Evolutionary conservation across 148 eudicot species (phyloP), one percentile per base, ranked within the genome.

Genomic region (Silene latifolia): DNA sequence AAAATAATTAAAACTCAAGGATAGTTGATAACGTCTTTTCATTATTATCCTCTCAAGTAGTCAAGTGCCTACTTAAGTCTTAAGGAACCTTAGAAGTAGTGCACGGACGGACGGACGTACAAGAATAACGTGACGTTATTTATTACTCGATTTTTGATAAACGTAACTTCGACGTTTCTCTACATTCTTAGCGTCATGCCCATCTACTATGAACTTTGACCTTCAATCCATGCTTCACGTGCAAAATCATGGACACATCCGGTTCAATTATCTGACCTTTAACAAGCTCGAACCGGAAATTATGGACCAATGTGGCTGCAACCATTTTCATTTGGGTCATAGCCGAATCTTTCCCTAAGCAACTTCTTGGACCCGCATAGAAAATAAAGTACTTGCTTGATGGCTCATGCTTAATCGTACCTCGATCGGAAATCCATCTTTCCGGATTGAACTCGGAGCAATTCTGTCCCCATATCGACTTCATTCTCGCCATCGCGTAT

Each of bases 401-500:
- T 1, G 87, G 87, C 75, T 82, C 87, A 64, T 82, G 83, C 15
- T 63, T 79, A 32, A 80, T 61, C 56, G 72, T 77, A 7, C 81
- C 75, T 63, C 29, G 64, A 0, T 85, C 76, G 0, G 78, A 44
- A 39, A 85, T 82, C 85, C 85, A 85, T 42, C 87, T 78, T n/a
- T 81, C 77, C 1, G 87, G 87, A 75, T 76, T 74, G 8, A 81
- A 81, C 21, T 85, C 85, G 0, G 15, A 4, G 57, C 83, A 77
- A 74, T 85, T 83, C 2, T 82, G 74, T 7, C 85, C 87, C 87
- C 87, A 85, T 39, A 85, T 71, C 4, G 77, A 70, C 47, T 80
- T 76, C 81, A 71, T 85, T 60, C 87, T 77, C 46, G 81, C 87
- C 87, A 85, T 85, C 0, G 85, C 81, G 10, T 82, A 85, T 67